phyloP scores from a whole-genome alignment of 768 basidiomycete species.

The Pleurotus pulmonarius region DNA sequence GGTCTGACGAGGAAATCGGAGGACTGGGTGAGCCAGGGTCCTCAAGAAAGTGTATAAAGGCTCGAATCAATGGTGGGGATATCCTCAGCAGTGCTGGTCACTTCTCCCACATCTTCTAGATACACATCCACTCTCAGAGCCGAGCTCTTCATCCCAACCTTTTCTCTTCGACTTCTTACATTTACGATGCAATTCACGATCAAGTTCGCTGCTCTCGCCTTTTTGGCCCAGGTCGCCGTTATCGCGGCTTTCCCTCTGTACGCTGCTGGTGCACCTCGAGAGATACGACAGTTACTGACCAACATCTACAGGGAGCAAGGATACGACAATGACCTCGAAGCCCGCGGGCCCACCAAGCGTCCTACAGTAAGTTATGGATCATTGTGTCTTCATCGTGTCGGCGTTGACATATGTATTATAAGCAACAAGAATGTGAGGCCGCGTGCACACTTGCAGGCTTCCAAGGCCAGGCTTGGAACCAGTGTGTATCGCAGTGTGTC shows the following conservation, averaged over 20 bases:
- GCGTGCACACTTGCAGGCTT: neutral
- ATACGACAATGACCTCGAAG: neutral
- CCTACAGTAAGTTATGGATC: neutral
- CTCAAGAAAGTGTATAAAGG: neutral
- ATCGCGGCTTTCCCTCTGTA: neutral
- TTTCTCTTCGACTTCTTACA: neutral
- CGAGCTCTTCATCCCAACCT: neutral
- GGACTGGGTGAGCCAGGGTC: too few relatives aligned
- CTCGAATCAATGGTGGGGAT: neutral
- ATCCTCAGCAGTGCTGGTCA: conserved; percentile 9
- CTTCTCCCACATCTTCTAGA: neutral
- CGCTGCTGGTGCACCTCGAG: neutral
- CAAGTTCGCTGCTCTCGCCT: conserved; percentile 1
- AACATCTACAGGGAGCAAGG: neutral
- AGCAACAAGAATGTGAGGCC: neutral
- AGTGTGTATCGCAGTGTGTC: neutral
- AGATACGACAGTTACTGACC: neutral
- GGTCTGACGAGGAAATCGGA: too few relatives aligned
- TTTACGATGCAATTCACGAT: neutral
- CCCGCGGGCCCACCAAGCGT: neutral
- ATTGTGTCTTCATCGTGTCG: too few relatives aligned
- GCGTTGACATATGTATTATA: neutral
- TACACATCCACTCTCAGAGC: neutral
- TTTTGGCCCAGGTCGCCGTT: neutral
- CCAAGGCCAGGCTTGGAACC: neutral